Conservation (phyloP, 1,284 basidiomycete species). For the Peniophora sp. region DNA sequence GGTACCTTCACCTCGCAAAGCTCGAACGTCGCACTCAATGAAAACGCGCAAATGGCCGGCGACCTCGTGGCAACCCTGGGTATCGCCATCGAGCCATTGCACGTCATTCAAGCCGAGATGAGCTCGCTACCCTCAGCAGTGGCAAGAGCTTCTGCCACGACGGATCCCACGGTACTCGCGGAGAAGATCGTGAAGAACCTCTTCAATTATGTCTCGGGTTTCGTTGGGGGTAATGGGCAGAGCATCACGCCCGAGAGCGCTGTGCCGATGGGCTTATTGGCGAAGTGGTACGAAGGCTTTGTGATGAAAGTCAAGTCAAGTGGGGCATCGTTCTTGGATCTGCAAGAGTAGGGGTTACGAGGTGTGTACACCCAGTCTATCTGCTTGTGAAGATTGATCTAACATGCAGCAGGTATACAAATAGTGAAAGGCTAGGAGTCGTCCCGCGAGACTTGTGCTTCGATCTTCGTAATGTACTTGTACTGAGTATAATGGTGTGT, state of each 20-base stretch:
- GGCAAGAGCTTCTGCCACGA: slow-evolving; percentile 11
- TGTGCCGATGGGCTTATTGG: slow-evolving; percentile 71
- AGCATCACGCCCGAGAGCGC: slow-evolving; percentile 51
- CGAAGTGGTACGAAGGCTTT: slow-evolving; percentile 80
- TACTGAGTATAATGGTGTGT: no score
- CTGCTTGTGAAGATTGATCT: no score
- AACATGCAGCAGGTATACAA: no score
- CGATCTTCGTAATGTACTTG: no score
- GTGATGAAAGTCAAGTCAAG: slow-evolving; percentile 62
- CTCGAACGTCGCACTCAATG: slow-evolving; percentile 42
- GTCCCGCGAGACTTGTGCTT: no score
- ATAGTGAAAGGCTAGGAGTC: no score
- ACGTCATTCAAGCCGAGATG: slow-evolving; percentile 48
- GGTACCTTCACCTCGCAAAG: slow-evolving; percentile 49
- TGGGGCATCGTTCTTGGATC: slow-evolving; percentile 72
- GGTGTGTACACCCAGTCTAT: not conserved
- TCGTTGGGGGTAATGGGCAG: slow-evolving; percentile 43
- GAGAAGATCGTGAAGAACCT: slow-evolving; percentile 69
- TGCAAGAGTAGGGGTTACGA: slow-evolving; percentile 33
- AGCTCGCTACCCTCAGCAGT: slow-evolving; percentile 34
- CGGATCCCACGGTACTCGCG: slow-evolving; percentile 39
- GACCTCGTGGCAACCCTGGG: slow-evolving; percentile 67
- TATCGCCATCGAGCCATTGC: slow-evolving; percentile 61
- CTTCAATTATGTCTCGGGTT: slow-evolving; percentile 80
- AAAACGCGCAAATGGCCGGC: slow-evolving; percentile 23